A percentile compares a stretch with the other conserved stretches of the same genome.
Evolutionary conservation across 2,329 filamentous ascomycete species (phyloP).

Genomic region (Botrytis fabae): DNA sequence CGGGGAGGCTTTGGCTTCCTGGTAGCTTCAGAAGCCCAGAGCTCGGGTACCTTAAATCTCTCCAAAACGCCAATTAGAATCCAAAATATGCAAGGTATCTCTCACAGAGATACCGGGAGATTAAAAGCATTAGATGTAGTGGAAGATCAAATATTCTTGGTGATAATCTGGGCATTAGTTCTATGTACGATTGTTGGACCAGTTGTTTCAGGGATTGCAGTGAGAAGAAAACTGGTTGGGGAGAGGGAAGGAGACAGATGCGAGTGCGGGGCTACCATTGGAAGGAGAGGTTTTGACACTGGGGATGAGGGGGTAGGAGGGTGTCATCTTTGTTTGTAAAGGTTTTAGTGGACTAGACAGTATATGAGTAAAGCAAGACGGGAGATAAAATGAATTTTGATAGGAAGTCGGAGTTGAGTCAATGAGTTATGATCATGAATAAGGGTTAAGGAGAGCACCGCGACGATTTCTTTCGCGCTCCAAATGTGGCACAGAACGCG

Average conservation of each 20-base stretch:
- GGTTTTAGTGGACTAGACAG: background rate
- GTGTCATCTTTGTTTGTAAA: slow-evolving; percentile 19
- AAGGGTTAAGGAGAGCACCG: background rate
- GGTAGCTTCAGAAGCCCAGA: slow-evolving; percentile 68
- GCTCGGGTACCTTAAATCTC: slow-evolving; percentile 41
- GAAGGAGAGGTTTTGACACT: background rate
- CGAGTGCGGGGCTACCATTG: background rate
- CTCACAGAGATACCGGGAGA: background rate
- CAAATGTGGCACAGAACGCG: fast-evolving
- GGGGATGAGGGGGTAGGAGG: background rate
- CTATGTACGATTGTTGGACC: slow-evolving; percentile 56
- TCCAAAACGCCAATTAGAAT: background rate
- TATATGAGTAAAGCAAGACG: background rate
- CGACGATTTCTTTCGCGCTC: background rate
- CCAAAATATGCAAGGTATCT: background rate
- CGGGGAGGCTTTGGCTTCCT: slow-evolving; percentile 78
- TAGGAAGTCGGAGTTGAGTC: background rate
- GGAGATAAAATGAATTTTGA: background rate
- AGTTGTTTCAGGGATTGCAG: slow-evolving; percentile 34
- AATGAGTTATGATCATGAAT: background rate
- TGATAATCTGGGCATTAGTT: slow-evolving; percentile 56
- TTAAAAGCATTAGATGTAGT: slow-evolving; percentile 24
- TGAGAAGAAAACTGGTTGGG: background rate
- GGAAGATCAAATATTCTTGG: slow-evolving; percentile 47
- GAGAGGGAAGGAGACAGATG: background rate